Percentiles rank a stretch among this genome's conserved stretches.
Conservation (phyloP, 768 basidiomycete genomes). For the Naematelia encephala region DNA sequence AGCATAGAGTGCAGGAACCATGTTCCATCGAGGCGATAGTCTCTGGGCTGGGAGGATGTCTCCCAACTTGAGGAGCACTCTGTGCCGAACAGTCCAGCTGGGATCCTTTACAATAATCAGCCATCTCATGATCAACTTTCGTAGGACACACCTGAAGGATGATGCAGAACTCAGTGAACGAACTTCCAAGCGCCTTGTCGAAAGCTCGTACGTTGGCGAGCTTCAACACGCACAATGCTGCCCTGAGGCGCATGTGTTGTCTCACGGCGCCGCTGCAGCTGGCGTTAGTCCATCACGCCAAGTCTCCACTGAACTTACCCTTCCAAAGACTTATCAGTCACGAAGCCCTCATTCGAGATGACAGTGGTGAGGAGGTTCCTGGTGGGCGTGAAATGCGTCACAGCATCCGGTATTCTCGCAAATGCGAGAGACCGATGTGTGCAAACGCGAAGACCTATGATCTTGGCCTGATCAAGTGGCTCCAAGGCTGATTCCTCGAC, state of each 20-base stretch:
- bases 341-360: slow-evolving; percentile 66
- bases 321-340: slow-evolving; percentile 59
- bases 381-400: slow-evolving; percentile 69
- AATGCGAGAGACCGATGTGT: slow-evolving; percentile 75
- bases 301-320: slow-evolving; percentile 53
- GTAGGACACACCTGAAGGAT: slow-evolving; percentile 64
- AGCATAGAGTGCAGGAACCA: slow-evolving; percentile 81
- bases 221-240: slow-evolving; percentile 74
- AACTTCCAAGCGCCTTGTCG: slow-evolving; percentile 57
- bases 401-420: slow-evolving; percentile 54
- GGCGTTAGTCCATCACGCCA: slow-evolving; percentile 11
- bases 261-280: slow-evolving; percentile 56
- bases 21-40: slow-evolving; percentile 69
- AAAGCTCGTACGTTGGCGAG: slow-evolving; percentile 59
- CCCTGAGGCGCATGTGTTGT: slow-evolving; percentile 77
- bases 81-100: slow-evolving; percentile 73
- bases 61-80: slow-evolving; percentile 72
- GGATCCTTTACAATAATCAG: slow-evolving; percentile 2
- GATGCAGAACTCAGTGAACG: slow-evolving; percentile 69
- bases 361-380: slow-evolving; percentile 70
- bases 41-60: slow-evolving; percentile 63
- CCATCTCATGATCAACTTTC: neutral
- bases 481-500: slow-evolving; percentile 64
- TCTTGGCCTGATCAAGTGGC: slow-evolving; percentile 63
- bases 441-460: slow-evolving; percentile 74